A percentile compares a stretch with the other conserved stretches of the same genome.
Conservation (phyloP, 345 rosid species). For the Linum trigynum region DNA sequence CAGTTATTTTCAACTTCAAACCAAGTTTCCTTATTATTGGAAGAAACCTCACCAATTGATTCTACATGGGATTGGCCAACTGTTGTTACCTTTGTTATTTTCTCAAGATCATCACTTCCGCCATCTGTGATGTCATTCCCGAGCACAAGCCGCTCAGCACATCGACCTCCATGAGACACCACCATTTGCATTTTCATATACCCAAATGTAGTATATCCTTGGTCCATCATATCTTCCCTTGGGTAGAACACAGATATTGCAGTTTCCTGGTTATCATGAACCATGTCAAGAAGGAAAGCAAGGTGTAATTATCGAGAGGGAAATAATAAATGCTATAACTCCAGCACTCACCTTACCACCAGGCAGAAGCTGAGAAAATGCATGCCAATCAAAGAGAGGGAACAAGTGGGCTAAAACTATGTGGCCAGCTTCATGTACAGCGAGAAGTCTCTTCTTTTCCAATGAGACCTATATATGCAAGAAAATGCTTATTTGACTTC, state of each 20-base stretch:
- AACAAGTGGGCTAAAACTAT: constrained; percentile 87
- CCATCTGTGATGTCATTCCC: constrained; percentile 79
- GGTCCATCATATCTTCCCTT: constrained; percentile 91
- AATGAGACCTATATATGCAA: constrained; percentile 47
- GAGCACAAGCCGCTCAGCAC: constrained; percentile 79
- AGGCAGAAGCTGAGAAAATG: constrained; percentile 96
- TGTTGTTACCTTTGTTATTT: constrained; percentile 67
- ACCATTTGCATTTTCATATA: constrained; percentile 99
- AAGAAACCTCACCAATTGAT: neutral
- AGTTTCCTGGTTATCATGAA: constrained; percentile 52
- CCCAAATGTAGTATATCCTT: constrained; percentile 93
- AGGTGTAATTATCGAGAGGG: neutral
- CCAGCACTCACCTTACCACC: constrained; percentile 68
- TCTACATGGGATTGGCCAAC: neutral
- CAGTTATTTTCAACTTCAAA: constrained; percentile 1
- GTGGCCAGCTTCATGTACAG: constrained; percentile 97
- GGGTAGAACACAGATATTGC: constrained; percentile 93
- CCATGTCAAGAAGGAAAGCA: neutral
- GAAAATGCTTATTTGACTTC: constrained; percentile 39
- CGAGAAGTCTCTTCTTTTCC: constrained; percentile 82
- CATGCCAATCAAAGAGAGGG: constrained; percentile 97
- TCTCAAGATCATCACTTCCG: constrained; percentile 84
- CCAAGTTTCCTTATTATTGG: constrained; percentile 6
- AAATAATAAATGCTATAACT: neutral
- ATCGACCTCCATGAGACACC: constrained; percentile 93